These are phyloP conservation scores for Diddensiella transvaalensis DNA, from an alignment of 805 yeast species.

Conservation along the genomic window DNA sequence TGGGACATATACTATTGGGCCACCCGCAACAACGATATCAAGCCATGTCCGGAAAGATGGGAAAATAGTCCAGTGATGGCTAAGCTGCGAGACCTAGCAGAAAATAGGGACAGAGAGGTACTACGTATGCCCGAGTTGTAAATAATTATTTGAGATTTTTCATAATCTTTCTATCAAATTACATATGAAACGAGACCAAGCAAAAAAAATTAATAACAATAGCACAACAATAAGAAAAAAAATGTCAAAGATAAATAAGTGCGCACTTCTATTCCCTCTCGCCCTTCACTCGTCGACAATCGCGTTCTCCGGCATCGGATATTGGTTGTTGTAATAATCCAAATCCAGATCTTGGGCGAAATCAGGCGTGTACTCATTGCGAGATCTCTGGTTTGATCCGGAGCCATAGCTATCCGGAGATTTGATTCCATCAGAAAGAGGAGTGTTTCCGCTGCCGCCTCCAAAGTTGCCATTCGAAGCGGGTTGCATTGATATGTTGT, in stretches of 20 bases:
- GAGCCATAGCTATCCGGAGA: conserved; percentile 7
- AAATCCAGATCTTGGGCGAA: conserved; percentile 20
- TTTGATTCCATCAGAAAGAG: conserved; percentile 11
- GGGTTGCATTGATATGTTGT: background rate
- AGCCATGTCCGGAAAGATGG: conserved; percentile 89
- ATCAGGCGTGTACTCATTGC: conserved; percentile 13
- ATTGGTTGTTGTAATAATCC: conserved; percentile 15
- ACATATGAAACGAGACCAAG: no score
- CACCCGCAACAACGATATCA: conserved; percentile 67
- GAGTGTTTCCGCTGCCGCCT: conserved; percentile 8
- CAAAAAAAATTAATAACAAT: no score
- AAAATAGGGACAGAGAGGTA: conserved; percentile 66
- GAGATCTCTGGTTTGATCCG: background rate
- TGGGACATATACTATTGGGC: conserved; percentile 99
- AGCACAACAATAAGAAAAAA: background rate
- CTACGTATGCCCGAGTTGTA: conserved; percentile 81
- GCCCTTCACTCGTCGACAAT: conserved; percentile 53
- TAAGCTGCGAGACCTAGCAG: conserved; percentile 67
- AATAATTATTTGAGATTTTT: background rate
- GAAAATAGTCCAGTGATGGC: conserved; percentile 59
- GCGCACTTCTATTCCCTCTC: no score
- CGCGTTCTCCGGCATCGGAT: conserved; percentile 58
- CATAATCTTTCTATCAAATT: background rate
- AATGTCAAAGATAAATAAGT: background rate
- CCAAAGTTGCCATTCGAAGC: background rate